Conservation (phyloP, 192 early-diverging fungal species). For the Chytriomyces confervae region DNA sequence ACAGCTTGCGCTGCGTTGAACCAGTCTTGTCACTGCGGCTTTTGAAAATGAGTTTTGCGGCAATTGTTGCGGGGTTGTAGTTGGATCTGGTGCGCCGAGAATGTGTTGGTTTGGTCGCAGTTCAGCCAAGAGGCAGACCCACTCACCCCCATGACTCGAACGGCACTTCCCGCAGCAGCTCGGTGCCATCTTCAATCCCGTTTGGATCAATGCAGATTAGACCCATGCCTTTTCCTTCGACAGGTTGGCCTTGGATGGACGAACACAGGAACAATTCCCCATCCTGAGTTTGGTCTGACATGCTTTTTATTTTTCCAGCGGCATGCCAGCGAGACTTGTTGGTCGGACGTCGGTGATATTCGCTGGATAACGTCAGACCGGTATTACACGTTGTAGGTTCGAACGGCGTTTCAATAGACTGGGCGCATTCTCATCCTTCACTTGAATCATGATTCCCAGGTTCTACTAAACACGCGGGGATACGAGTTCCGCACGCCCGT, state of each 20-base stretch:
- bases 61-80: slow-evolving; percentile 3
- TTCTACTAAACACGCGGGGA: too few species aligned
- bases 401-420: too few species aligned
- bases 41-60: slow-evolving; percentile 10
- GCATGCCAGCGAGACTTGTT: too few species aligned
- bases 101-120: background rate
- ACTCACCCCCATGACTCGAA: slow-evolving; percentile 24
- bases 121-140: background rate
- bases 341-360: too few species aligned
- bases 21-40: background rate
- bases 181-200: background rate
- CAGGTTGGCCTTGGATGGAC: slow-evolving; percentile 3
- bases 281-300: too few species aligned
- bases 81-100: background rate
- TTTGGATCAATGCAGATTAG: slow-evolving; percentile 1
- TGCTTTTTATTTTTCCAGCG: too few species aligned
- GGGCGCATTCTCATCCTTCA: too few species aligned
- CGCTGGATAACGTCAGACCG: too few species aligned
- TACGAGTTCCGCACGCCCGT: too few species aligned
- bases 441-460: too few species aligned
- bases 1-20: background rate
- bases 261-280: background rate
- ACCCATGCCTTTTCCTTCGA: slow-evolving; percentile 28
- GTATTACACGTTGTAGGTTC: too few species aligned
- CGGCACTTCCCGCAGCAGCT: slow-evolving; percentile 13